Evolutionary conservation across 2,329 filamentous ascomycete species (phyloP).

Genomic region (Geosmithia morbida): DNA sequence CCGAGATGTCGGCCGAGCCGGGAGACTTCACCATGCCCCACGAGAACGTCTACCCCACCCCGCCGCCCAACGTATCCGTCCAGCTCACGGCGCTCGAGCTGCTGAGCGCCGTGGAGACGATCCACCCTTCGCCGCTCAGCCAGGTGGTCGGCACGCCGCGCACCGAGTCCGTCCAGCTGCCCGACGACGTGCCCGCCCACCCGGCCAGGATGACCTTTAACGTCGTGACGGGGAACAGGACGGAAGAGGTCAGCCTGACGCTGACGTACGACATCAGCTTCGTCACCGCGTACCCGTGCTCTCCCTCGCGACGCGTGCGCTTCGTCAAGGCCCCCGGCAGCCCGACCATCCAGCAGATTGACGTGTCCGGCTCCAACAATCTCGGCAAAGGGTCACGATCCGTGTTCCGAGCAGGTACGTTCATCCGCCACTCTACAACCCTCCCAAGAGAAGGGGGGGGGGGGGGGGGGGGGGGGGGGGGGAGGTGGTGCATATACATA

Average conservation of each 20-base stretch:
- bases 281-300: constrained; percentile 51
- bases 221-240: constrained; percentile 21
- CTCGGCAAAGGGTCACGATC: constrained; percentile 28
- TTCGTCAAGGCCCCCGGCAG: constrained; percentile 45
- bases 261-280: constrained; percentile 47
- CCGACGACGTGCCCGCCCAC: constrained; percentile 13
- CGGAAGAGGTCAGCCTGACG: constrained; percentile 26
- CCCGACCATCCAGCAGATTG: constrained; percentile 42
- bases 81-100: constrained; percentile 37
- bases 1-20: constrained; percentile 37
- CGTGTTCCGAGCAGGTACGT: constrained; percentile 31
- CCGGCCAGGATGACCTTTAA: constrained; percentile 20
- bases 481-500: no score
- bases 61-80: constrained; percentile 31
- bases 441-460: no score
- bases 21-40: constrained; percentile 49
- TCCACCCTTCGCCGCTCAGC: constrained; percentile 27
- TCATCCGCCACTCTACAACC: constrained; percentile 4
- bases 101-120: constrained; percentile 25
- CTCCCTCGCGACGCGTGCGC: constrained; percentile 39
- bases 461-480: no score
- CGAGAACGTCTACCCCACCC: constrained; percentile 35
- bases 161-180: constrained; percentile 17
- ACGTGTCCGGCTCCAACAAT: constrained; percentile 29
- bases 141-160: constrained; percentile 22